Evolutionary conservation across 2,329 filamentous ascomycete genomes (phyloP).

Genomic region (Fusarium scirpi): DNA sequence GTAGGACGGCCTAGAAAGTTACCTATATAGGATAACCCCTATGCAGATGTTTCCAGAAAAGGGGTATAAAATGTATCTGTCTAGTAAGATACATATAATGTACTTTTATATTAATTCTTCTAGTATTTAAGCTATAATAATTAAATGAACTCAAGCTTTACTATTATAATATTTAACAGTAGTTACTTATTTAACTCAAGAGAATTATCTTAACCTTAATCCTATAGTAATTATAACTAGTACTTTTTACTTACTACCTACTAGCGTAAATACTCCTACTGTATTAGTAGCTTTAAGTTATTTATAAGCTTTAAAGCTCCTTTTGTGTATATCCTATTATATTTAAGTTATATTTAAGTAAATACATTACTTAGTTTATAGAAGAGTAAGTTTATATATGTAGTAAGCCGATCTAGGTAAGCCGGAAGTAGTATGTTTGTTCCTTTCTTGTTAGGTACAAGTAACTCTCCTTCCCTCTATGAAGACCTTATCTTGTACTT

Average conservation of each 20-base stretch:
- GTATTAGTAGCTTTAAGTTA: background rate
- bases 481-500: background rate
- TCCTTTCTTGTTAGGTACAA: background rate
- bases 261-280: background rate
- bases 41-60: background rate
- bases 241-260: background rate
- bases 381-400: background rate
- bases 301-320: background rate
- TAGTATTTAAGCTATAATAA: background rate
- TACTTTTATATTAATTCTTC: background rate
- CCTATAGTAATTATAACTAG: background rate
- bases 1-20: background rate
- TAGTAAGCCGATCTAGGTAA: background rate
- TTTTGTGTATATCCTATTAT: background rate
- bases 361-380: background rate
- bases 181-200: background rate
- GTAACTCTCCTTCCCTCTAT: background rate
- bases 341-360: background rate
- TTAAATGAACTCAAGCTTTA: rapidly evolving
- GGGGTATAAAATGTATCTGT: background rate
- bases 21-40: background rate
- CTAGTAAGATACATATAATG: background rate
- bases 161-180: background rate
- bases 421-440: background rate
- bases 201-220: too few relatives aligned